Conservation (phyloP, 345 rosid species). For the Triadica sebifera region DNA sequence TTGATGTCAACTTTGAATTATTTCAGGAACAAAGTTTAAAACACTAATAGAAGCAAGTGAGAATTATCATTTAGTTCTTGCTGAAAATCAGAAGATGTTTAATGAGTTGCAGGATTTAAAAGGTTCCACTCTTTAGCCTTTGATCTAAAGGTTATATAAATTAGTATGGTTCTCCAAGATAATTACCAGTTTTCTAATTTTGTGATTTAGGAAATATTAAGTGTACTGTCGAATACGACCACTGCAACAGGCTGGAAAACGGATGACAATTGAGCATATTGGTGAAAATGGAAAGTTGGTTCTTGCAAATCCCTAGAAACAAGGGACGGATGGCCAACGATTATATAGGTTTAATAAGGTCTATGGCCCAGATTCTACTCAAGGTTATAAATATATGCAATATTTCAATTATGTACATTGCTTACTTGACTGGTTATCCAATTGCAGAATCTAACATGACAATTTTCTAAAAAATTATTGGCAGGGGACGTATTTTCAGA, state of each 20-base stretch:
- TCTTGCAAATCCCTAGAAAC: constrained; percentile 66
- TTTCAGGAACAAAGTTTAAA: constrained; percentile 55
- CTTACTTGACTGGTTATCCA: too few species aligned
- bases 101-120: constrained; percentile 91
- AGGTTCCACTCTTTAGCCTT: constrained; percentile 44
- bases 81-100: constrained; percentile 75
- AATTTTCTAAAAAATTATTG: constrained; percentile 22
- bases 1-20: constrained; percentile 12
- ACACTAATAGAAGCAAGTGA: constrained; percentile 58
- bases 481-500: constrained; percentile 80
- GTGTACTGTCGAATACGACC: constrained; percentile 87
- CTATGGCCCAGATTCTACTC: constrained; percentile 65
- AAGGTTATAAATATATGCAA: constrained; percentile 52
- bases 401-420: neutral
- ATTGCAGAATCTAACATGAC: constrained; percentile 17
- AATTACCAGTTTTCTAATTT: constrained; percentile 5
- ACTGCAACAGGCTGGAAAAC: constrained; percentile 51
- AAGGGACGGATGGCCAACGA: constrained; percentile 67
- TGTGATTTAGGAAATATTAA: constrained; percentile 71
- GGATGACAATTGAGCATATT: constrained; percentile 51
- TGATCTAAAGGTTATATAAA: constrained; percentile 1
- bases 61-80: constrained; percentile 65
- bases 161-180: neutral
- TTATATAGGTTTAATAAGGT: constrained; percentile 75
- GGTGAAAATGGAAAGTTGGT: constrained; percentile 78